These are phyloP conservation scores for Parachaetomium inaequale DNA, from an alignment of 495 filamentous ascomycete genomes.

Conservation along the genomic window DNA sequence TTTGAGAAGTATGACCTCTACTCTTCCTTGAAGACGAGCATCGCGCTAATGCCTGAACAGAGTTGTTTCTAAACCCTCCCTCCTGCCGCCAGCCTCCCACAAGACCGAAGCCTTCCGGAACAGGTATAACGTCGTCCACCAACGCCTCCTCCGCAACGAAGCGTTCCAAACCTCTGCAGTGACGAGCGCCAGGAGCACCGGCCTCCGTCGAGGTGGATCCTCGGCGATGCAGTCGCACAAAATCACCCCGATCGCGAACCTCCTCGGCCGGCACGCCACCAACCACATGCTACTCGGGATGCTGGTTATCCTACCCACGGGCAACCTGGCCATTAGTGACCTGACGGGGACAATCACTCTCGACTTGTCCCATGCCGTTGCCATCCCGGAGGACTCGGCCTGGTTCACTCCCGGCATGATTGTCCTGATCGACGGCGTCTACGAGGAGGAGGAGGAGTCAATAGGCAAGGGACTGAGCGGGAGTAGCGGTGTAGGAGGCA, in stretches of 20 bases:
- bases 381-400: constrained; percentile 77
- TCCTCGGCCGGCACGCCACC: constrained; percentile 81
- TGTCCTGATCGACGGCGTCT: constrained; percentile 86
- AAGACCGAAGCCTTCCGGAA: constrained; percentile 85
- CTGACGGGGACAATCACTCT: constrained; percentile 81
- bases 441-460: constrained; percentile 82
- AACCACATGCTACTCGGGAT: constrained; percentile 85
- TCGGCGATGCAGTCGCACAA: constrained; percentile 66
- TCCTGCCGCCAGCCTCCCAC: constrained; percentile 74
- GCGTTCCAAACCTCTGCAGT: constrained; percentile 80
- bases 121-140: constrained; percentile 84
- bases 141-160: constrained; percentile 87
- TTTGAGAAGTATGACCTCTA: constrained; percentile 62
- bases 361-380: constrained; percentile 73
- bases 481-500: constrained; percentile 77
- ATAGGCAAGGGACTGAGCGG: constrained; percentile 64
- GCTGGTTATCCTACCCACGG: constrained; percentile 76
- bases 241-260: constrained; percentile 87
- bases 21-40: neutral
- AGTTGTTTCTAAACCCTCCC: constrained; percentile 60
- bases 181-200: constrained; percentile 42
- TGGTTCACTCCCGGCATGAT: constrained; percentile 96
- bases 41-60: constrained; percentile 28
- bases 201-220: constrained; percentile 55
- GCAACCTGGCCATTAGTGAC: constrained; percentile 76